A percentile compares a stretch with the other conserved stretches of the same genome.
These are phyloP conservation scores for Phytopythium sindhum DNA, from an alignment of 352 stramenopile genomes.

Conservation along the genomic window DNA sequence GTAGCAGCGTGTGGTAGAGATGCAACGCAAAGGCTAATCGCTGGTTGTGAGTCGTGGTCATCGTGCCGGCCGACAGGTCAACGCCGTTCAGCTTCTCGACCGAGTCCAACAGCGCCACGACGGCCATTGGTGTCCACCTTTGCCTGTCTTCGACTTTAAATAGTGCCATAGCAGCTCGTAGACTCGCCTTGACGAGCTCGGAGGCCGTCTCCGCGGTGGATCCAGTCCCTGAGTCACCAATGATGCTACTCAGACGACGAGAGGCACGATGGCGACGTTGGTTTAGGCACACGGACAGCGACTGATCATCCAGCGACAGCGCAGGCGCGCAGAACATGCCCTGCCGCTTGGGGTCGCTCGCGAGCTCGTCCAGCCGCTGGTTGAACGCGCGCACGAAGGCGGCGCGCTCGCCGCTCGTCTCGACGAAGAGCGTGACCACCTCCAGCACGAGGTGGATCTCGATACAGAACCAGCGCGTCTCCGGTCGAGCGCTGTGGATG, in stretches of 20 bases:
- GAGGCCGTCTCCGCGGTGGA: background rate
- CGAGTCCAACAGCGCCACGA: constrained; percentile 45
- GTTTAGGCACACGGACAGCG: constrained; percentile 51
- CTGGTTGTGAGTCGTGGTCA: constrained; percentile 20
- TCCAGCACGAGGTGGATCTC: constrained; percentile 56
- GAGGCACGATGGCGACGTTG: constrained; percentile 13
- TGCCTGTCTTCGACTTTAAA: constrained; percentile 21
- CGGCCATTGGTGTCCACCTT: constrained; percentile 14
- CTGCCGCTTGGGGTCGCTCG: constrained; percentile 6
- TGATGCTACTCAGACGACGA: background rate
- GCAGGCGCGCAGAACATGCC: constrained; percentile 14
- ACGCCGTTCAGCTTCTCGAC: constrained; percentile 49
- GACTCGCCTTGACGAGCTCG: constrained; percentile 19
- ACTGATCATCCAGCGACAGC: constrained; percentile 24
- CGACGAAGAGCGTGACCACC: constrained; percentile 58
- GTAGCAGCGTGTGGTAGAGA: constrained; percentile 86
- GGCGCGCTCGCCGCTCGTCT: constrained; percentile 23
- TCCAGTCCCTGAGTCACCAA: background rate
- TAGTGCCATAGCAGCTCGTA: constrained; percentile 26
- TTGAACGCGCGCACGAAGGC: constrained; percentile 28
- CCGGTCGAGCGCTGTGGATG: background rate
- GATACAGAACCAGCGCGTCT: constrained; percentile 45
- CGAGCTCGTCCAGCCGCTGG: constrained; percentile 18
- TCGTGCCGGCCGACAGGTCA: constrained; percentile 19
- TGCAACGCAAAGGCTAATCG: constrained; percentile 85